Evolutionary conservation across 176 grass and related monocot genomes (phyloP), one percentile per base, ranked within the genome.

Genomic region (Aegilops speltoides): DNA sequence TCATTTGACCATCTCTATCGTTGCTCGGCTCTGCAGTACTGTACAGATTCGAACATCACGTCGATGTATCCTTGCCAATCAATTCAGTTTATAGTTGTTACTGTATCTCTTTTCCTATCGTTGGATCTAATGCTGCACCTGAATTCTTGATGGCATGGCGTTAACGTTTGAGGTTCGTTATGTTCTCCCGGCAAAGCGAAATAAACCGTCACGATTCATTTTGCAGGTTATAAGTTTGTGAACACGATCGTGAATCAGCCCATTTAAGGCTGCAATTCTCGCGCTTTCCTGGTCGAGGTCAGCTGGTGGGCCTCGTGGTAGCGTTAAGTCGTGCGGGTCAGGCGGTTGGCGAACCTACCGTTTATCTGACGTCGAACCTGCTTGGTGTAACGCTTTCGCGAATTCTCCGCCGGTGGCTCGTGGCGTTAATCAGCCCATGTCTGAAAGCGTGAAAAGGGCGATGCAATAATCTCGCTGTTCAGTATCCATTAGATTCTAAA

Each of bases 171-270:
- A 85, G 82, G 90, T 85, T 77, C 38, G 20, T 64, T 64, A 78
- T 88, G 80, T 80, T 91, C 62, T 72, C 78, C 60, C 78, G 82
- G 57, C 78, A 10, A n/a, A n/a, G n/a, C n/a, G n/a, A 91, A 85
- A 91, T 88, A 91, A 88, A 91, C 82, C 64, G 77, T 78, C 82
- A 8, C 94, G 91, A 88, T 94, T 99, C 94, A 70, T 96, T 99
- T 99, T 99, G 92, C 94, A 99, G 97, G 97, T 97, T 99, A 99
- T 94, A 94, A 92, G 87, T 94, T 99, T 78, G 97, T 67, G 97
- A 97, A 82, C 92, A 93, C 77, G 97, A 99, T 78, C 92, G 94
- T 59, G 94, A 99, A 6, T 99, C 97, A 91, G 91, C 97, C 92
- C 88, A 93, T 86, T 97, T 99, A 91, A 83, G 97, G 71, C 91